Conservation (phyloP, 371 early-diverging fungal species). For the Apophysomyces sp. region DNA sequence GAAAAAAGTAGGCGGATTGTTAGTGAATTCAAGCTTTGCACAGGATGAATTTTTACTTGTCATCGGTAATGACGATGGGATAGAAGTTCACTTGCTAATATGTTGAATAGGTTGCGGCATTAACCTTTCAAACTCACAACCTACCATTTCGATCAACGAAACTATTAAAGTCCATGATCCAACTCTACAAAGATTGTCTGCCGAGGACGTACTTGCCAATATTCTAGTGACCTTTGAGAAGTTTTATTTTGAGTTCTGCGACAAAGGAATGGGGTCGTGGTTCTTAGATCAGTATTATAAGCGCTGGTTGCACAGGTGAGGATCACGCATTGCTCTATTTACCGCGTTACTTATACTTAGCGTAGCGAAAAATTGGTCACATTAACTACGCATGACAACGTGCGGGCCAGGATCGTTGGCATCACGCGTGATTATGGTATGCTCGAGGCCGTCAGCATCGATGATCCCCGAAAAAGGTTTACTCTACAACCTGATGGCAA, state of each 20-base stretch:
- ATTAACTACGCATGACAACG: conserved; percentile 58
- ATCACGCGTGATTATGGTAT: conserved; percentile 78
- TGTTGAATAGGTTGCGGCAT: conserved; percentile 69
- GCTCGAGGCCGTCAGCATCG: conserved; percentile 65
- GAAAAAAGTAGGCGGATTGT: conserved; percentile 86
- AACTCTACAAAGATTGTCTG: conserved; percentile 37
- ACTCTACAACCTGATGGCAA: conserved; percentile 94
- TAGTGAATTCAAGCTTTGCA: conserved; percentile 78
- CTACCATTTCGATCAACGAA: conserved; percentile 85
- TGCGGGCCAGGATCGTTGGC: conserved; percentile 70
- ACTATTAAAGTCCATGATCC: conserved; percentile 61
- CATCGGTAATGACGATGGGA: conserved; percentile 53
- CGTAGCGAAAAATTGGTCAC: conserved; percentile 68
- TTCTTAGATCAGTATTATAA: conserved; percentile 75
- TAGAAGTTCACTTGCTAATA: not conserved
- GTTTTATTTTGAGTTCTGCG: conserved; percentile 68
- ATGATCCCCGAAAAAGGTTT: conserved; percentile 50
- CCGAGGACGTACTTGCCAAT: conserved; percentile 75
- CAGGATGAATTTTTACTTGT: conserved; percentile 75
- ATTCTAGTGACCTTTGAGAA: conserved; percentile 74
- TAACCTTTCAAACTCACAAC: conserved; percentile 79
- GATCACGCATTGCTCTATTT: not conserved
- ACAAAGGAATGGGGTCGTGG: conserved; percentile 66
- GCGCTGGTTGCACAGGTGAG: conserved; percentile 85
- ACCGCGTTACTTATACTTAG: not conserved